These are phyloP conservation scores for Excoecaria agallocha DNA, from an alignment of 345 rosid species.

Conservation along the genomic window DNA sequence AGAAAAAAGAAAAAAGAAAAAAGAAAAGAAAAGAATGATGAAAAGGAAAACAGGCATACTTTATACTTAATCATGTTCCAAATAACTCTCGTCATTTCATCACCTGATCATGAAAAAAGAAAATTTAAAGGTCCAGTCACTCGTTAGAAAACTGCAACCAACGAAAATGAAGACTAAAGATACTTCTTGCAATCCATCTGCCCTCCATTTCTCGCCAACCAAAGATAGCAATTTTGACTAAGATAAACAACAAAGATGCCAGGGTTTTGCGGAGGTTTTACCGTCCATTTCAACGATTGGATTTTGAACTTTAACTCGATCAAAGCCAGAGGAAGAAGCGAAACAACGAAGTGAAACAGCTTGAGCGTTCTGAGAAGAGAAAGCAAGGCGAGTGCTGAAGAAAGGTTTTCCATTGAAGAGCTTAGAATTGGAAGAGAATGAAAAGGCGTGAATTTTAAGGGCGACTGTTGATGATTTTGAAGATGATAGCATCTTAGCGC, in stretches of 20 bases:
- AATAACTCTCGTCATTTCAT: slow-evolving; percentile 94
- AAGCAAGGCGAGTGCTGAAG: slow-evolving; percentile 15
- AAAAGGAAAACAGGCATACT: slow-evolving; percentile 35
- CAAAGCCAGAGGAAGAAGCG: slow-evolving; percentile 30
- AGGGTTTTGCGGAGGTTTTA: slow-evolving; percentile 33
- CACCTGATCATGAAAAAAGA: slow-evolving; percentile 45
- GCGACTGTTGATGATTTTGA: slow-evolving; percentile 11
- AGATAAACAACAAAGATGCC: not conserved
- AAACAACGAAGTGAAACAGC: slow-evolving; percentile 34
- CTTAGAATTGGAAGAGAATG: slow-evolving; percentile 19
- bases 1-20: not conserved
- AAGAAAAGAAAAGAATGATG: not conserved
- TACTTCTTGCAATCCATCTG: not conserved
- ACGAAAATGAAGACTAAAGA: not conserved
- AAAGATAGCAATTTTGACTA: not conserved
- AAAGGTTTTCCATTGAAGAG: slow-evolving; percentile 1
- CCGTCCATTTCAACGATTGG: slow-evolving; percentile 52
- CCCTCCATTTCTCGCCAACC: not conserved
- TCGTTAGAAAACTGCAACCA: not conserved
- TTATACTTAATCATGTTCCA: slow-evolving; percentile 86
- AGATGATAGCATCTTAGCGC: slow-evolving; percentile 32
- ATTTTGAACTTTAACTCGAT: slow-evolving; percentile 37
- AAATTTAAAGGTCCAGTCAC: not conserved
- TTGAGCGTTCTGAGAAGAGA: slow-evolving; percentile 18
- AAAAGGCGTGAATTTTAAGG: not conserved